Evolutionary conservation across 352 stramenopile species (phyloP).

Genomic region (Phytophthora lateralis): DNA sequence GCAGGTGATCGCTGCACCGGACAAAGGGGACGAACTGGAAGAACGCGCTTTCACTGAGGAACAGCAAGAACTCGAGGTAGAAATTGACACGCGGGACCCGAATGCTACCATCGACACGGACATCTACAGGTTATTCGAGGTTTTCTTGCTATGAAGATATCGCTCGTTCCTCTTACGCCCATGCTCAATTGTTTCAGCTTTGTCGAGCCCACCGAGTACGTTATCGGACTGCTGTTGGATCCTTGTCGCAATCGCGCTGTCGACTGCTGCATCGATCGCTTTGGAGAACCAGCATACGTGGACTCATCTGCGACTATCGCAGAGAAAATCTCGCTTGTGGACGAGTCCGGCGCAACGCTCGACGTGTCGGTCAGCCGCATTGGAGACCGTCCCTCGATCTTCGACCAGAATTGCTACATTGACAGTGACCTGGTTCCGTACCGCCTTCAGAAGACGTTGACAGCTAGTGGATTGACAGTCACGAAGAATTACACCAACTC

Average conservation of each 20-base stretch:
- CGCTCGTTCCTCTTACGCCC: neutral
- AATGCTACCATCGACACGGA: slow-evolving; percentile 66
- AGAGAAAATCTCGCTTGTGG: slow-evolving; percentile 71
- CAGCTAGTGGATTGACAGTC: slow-evolving; percentile 40
- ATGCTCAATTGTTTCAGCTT: slow-evolving; percentile 35
- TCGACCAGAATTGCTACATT: slow-evolving; percentile 78
- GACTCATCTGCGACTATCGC: slow-evolving; percentile 28
- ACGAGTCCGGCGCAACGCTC: slow-evolving; percentile 64
- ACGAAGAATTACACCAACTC: slow-evolving; percentile 62
- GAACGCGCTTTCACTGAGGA: slow-evolving; percentile 51
- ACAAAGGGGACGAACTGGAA: slow-evolving; percentile 76
- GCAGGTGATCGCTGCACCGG: slow-evolving; percentile 68
- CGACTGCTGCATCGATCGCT: slow-evolving; percentile 82
- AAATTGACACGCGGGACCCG: slow-evolving; percentile 46
- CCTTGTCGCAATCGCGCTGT: slow-evolving; percentile 60
- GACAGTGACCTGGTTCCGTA: slow-evolving; percentile 56
- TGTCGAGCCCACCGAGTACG: slow-evolving; percentile 60
- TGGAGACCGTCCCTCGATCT: slow-evolving; percentile 67
- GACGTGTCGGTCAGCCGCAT: slow-evolving; percentile 68
- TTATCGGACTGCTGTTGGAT: slow-evolving; percentile 84
- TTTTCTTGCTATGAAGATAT: neutral
- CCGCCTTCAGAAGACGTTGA: slow-evolving; percentile 64
- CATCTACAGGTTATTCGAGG: slow-evolving; percentile 54
- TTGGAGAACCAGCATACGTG: slow-evolving; percentile 71
- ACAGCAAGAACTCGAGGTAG: slow-evolving; percentile 43